Percentiles rank a stretch among this genome's conserved stretches.
phyloP scores from a whole-genome alignment of 2,329 filamentous ascomycete species.

The Nectriaceae sp. region DNA sequence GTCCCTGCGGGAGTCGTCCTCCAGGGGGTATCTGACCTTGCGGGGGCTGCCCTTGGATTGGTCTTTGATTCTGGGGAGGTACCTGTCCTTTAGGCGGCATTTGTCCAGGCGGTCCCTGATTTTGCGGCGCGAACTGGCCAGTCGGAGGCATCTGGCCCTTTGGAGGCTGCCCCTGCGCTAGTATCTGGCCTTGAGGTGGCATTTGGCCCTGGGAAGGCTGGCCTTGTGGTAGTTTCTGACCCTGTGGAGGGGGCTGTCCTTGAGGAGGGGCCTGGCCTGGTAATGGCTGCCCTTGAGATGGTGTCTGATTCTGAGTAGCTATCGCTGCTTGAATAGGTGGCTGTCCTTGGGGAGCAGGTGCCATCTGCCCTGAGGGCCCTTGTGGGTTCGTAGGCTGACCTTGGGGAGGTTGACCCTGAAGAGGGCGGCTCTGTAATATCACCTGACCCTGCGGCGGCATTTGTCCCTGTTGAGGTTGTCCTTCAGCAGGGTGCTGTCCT shows the following conservation, averaged over 20 bases:
- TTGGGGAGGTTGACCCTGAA: too few relatives aligned
- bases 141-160: neutral
- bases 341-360: too few relatives aligned
- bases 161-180: constrained; percentile 2
- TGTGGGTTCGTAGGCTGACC: too few relatives aligned
- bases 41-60: neutral
- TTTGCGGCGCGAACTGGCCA: neutral
- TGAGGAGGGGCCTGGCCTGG: neutral
- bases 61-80: neutral
- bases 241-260: neutral
- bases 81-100: neutral
- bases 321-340: too few relatives aligned
- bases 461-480: constrained; percentile 9
- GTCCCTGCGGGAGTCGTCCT: neutral
- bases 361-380: too few relatives aligned
- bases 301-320: too few relatives aligned
- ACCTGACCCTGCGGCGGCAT: constrained; percentile 6
- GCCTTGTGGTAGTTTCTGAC: neutral
- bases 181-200: constrained; percentile 1
- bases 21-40: constrained; percentile 4
- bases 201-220: neutral
- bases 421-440: too few relatives aligned
- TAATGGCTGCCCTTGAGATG: too few relatives aligned
- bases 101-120: neutral
- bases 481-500: too few relatives aligned